These are phyloP conservation scores for Heterobasidion occidentale DNA, from an alignment of 1,284 basidiomycete species.

Conservation along the genomic window DNA sequence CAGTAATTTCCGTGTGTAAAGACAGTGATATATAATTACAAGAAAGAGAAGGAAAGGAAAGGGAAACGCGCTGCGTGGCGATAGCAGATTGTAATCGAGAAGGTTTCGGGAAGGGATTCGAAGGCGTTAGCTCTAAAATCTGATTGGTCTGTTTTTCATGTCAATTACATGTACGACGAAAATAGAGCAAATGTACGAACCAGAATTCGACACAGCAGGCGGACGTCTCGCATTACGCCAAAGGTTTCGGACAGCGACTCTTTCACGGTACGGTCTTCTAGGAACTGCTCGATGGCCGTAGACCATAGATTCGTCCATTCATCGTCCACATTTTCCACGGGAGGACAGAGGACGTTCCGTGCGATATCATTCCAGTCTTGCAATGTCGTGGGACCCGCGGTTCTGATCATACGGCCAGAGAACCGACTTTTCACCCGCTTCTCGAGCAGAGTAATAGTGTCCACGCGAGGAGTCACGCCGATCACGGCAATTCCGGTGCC, in stretches of 20 bases:
- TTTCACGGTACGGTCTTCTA: conserved; percentile 36
- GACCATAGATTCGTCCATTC: conserved; percentile 57
- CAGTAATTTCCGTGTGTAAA: background rate
- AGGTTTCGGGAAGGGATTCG: conserved; percentile 43
- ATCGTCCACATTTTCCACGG: conserved; percentile 18
- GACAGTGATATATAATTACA: conserved; percentile 28
- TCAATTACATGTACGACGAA: conserved; percentile 1
- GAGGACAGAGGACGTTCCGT: conserved; percentile 31
- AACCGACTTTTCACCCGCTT: conserved; percentile 95
- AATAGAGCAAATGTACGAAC: conserved; percentile 32
- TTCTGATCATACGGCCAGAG: conserved; percentile 81
- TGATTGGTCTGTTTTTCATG: conserved; percentile 35
- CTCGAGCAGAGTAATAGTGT: conserved; percentile 85
- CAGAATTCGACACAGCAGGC: conserved; percentile 56
- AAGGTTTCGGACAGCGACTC: conserved; percentile 50
- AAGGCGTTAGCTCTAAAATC: conserved; percentile 37
- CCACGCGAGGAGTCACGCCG: conserved; percentile 77
- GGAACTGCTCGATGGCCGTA: conserved; percentile 46
- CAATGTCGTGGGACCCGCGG: conserved; percentile 48
- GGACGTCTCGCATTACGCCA: conserved; percentile 60
- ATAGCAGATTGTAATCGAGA: conserved; percentile 32
- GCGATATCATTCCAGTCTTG: conserved; percentile 46
- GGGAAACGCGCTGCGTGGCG: conserved; percentile 45
- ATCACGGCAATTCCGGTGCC: conserved; percentile 74
- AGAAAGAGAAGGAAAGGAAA: conserved; percentile 38